A percentile compares a stretch with the other conserved stretches of the same genome.
Evolutionary conservation across 2,329 filamentous ascomycete genomes (phyloP).

Genomic region (Epichloe brachyelytri): DNA sequence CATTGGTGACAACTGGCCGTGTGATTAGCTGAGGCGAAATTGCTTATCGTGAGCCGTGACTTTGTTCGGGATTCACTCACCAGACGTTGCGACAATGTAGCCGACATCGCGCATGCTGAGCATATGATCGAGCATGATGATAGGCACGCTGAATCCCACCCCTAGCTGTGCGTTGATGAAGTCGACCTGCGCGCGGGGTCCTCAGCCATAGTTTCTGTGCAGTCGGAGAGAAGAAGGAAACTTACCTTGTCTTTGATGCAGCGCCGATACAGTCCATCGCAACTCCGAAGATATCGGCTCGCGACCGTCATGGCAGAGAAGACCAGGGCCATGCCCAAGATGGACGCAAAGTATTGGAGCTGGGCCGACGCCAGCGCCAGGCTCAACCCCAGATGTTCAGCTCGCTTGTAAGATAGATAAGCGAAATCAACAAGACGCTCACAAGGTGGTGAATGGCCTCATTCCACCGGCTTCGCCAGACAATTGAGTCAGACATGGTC

Average conservation of each 20-base stretch:
- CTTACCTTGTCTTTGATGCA: constrained; percentile 23
- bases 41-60: no score
- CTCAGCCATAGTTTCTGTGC: neutral
- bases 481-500: constrained; percentile 3
- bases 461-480: constrained; percentile 9
- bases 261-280: constrained; percentile 17
- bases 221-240: neutral
- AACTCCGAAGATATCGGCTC: constrained; percentile 6
- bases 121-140: constrained; percentile 30
- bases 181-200: constrained; percentile 25
- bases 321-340: constrained; percentile 32
- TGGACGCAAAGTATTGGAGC: constrained; percentile 33
- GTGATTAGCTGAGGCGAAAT: constrained; percentile 8
- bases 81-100: constrained; percentile 29
- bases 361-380: constrained; percentile 17
- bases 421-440: constrained; percentile 19
- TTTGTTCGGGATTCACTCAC: constrained; percentile 17
- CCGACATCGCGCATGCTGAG: constrained; percentile 24
- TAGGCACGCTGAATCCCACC: constrained; percentile 36
- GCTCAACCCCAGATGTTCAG: constrained; percentile 33
- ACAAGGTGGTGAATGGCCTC: constrained; percentile 4
- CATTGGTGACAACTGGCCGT: constrained; percentile 20
- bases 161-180: constrained; percentile 39
- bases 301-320: constrained; percentile 22
- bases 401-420: constrained; percentile 29